phyloP scores from a whole-genome alignment of 2,329 filamentous ascomycete species.

The Tolypocladium inflatum region DNA sequence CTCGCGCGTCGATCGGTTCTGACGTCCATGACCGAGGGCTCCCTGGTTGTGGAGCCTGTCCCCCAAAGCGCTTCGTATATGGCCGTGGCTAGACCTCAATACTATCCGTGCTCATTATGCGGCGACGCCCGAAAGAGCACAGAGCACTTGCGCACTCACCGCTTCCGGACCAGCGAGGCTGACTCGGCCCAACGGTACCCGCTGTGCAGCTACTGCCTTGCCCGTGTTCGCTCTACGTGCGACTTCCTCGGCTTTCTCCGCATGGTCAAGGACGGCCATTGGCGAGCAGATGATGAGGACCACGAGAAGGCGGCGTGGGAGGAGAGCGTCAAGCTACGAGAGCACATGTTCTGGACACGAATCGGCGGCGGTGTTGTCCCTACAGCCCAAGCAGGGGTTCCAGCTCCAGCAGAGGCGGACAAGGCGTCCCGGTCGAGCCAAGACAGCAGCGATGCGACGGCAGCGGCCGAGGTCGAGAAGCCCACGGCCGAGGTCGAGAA shows the following conservation, averaged over 20 bases:
- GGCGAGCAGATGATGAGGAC: constrained; percentile 73
- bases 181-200: constrained; percentile 84
- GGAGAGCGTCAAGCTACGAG: constrained; percentile 78
- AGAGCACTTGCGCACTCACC: constrained; percentile 67
- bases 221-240: constrained; percentile 75
- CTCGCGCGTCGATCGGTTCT: constrained; percentile 79
- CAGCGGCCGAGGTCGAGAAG: background rate
- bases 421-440: background rate
- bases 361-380: constrained; percentile 88
- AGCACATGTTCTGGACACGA: constrained; percentile 95
- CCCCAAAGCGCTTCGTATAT: constrained; percentile 46
- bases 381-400: constrained; percentile 23
- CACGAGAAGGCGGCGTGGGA: constrained; percentile 89
- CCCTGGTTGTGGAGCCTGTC: constrained; percentile 82
- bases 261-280: constrained; percentile 86
- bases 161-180: constrained; percentile 80
- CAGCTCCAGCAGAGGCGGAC: background rate
- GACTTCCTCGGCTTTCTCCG: constrained; percentile 88
- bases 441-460: background rate
- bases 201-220: constrained; percentile 80
- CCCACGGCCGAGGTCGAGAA: background rate
- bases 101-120: constrained; percentile 73
- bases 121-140: constrained; percentile 70
- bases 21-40: constrained; percentile 73
- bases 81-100: constrained; percentile 40